phyloP scores from a whole-genome alignment of 306 rosid genomes.

The Rosa persica region DNA sequence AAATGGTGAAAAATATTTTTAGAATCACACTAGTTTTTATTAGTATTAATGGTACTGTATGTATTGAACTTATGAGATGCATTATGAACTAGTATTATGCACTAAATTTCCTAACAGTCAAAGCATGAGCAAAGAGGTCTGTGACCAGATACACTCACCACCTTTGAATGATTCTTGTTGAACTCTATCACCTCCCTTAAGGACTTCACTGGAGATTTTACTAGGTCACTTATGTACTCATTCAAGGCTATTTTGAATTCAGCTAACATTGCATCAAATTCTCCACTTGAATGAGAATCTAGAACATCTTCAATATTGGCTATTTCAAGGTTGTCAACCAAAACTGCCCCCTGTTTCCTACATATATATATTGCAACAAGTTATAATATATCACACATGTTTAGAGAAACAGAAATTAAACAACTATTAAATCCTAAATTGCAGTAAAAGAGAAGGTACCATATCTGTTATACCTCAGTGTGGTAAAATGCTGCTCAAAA shows the following conservation, averaged over 20 bases:
- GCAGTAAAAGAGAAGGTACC: conserved; percentile 44
- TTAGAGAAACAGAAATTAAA: neutral
- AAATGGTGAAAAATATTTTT: too few relatives aligned
- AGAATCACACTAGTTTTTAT: too few relatives aligned
- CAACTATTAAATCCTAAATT: conserved; percentile 13
- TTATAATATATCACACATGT: neutral
- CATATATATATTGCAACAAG: neutral
- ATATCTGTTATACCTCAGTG: conserved; percentile 46
- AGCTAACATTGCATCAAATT: conserved; percentile 21
- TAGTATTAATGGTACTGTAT: too few relatives aligned
- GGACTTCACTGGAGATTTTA: conserved; percentile 49
- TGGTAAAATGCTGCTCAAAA: conserved; percentile 37
- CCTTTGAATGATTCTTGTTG: conserved; percentile 43
- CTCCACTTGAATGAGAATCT: conserved; percentile 39
- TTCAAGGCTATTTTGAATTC: conserved; percentile 56
- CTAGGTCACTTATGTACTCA: conserved; percentile 42
- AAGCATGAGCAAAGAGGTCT: too few relatives aligned
- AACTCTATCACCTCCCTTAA: conserved; percentile 54
- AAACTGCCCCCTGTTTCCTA: conserved; percentile 59
- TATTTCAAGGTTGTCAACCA: conserved; percentile 60
- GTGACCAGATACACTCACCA: conserved; percentile 30
- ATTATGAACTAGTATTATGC: too few relatives aligned
- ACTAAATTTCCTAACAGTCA: too few relatives aligned
- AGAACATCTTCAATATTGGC: conserved; percentile 32
- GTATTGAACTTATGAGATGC: too few relatives aligned